Percentiles rank a stretch among this genome's conserved stretches.
These are phyloP conservation scores for Jamesozyma rosinii DNA, from an alignment of 805 yeast species.

Conservation along the genomic window DNA sequence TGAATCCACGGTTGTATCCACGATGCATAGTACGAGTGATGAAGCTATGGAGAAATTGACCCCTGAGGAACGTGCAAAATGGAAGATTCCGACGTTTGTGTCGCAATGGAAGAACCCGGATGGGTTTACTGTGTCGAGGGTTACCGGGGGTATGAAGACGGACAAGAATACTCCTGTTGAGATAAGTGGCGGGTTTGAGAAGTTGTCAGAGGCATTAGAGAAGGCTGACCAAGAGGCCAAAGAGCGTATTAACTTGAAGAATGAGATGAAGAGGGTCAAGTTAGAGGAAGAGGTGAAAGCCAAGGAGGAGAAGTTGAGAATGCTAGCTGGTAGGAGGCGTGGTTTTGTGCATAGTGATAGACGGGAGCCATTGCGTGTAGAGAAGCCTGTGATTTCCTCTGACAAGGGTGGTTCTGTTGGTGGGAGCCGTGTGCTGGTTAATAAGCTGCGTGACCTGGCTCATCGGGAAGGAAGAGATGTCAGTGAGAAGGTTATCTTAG, in stretches of 20 bases:
- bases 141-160: conserved; percentile 41
- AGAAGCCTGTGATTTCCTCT: not conserved
- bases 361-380: conserved; percentile 1
- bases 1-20: conserved; percentile 18
- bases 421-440: conserved; percentile 19
- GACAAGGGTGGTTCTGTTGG: not conserved
- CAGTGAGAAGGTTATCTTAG: conserved; percentile 47
- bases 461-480: conserved; percentile 41
- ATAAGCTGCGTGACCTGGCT: conserved; percentile 36
- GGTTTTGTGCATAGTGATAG: not conserved
- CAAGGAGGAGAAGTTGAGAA: conserved; percentile 43
- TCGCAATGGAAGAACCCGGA: conserved; percentile 95
- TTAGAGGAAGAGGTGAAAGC: conserved; percentile 42
- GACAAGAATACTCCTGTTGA: conserved; percentile 29
- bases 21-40: conserved; percentile 36
- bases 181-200: conserved; percentile 49
- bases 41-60: conserved; percentile 34
- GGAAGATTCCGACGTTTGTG: conserved; percentile 85
- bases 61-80: conserved; percentile 62
- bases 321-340: conserved; percentile 35
- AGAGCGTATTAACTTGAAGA: conserved; percentile 44
- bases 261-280: conserved; percentile 39
- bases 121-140: conserved; percentile 74
- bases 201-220: conserved; percentile 63
- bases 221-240: conserved; percentile 56